Conservation (phyloP, 2,329 filamentous ascomycete genomes). For the Phoma sp. region DNA sequence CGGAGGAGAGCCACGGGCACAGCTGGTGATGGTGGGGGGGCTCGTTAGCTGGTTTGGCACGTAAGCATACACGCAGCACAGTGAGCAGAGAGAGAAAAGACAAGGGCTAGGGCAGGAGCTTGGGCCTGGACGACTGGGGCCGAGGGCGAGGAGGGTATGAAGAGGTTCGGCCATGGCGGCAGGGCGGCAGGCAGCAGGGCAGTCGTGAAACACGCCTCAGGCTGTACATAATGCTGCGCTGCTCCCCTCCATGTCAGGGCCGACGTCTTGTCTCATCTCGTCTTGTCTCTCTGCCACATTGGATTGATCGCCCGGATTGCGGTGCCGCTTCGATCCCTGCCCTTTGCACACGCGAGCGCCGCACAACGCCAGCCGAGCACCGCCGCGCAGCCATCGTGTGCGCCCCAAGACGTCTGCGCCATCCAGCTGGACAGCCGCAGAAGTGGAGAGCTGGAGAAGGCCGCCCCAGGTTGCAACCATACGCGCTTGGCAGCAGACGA, state of each 20-base stretch:
- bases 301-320: constrained; percentile 27
- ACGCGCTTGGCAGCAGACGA: neutral
- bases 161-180: constrained; percentile 22
- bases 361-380: constrained; percentile 6
- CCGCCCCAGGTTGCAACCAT: neutral
- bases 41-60: too few relatives aligned
- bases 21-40: constrained; percentile 15
- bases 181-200: constrained; percentile 27
- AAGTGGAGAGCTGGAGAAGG: too few relatives aligned
- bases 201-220: constrained; percentile 39
- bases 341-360: constrained; percentile 29
- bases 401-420: constrained; percentile 1
- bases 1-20: constrained; percentile 9
- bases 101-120: constrained; percentile 1
- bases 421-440: too few relatives aligned
- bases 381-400: neutral
- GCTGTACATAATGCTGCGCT: constrained; percentile 33
- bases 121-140: constrained; percentile 13
- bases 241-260: constrained; percentile 39
- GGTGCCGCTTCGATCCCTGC: constrained; percentile 21
- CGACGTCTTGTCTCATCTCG: constrained; percentile 28
- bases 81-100: constrained; percentile 3
- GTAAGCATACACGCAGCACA: constrained; percentile 14
- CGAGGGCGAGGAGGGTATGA: constrained; percentile 4
- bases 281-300: constrained; percentile 12